phyloP scores from a whole-genome alignment of 352 stramenopile genomes.

The Pythium plurisporium region DNA sequence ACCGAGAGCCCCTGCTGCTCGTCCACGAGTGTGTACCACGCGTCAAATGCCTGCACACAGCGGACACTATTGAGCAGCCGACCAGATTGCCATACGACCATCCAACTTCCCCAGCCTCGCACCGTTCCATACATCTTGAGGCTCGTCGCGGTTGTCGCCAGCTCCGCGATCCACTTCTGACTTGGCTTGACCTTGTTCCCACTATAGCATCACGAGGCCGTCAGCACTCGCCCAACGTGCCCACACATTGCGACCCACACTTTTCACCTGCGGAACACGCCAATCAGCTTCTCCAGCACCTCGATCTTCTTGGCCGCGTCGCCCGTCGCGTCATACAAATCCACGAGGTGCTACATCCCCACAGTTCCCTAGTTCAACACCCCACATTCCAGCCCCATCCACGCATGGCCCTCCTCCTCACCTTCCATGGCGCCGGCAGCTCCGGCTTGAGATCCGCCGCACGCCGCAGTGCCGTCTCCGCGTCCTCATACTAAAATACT shows the following conservation, averaged over 20 bases:
- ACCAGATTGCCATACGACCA: too few species aligned
- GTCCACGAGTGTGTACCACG: conserved; percentile 70
- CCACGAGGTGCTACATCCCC: conserved; percentile 56
- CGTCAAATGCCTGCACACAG: conserved; percentile 72
- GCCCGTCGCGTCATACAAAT: conserved; percentile 54
- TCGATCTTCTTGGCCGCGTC: conserved; percentile 59
- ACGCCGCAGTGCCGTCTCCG: conserved; percentile 59
- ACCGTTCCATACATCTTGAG: conserved; percentile 50
- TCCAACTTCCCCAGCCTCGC: too few species aligned
- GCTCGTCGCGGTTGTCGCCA: conserved; percentile 46
- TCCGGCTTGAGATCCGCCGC: conserved; percentile 69
- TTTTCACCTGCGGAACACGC: conserved; percentile 67
- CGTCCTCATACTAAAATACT: conserved; percentile 49
- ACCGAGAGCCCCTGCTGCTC: conserved; percentile 33
- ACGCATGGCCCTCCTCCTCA: too few species aligned
- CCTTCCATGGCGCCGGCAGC: conserved; percentile 77
- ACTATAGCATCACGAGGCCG: too few species aligned
- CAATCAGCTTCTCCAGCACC: conserved; percentile 66
- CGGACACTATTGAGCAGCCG: too few species aligned
- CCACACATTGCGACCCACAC: too few species aligned
- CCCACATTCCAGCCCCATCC: neutral
- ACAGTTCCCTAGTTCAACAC: neutral
- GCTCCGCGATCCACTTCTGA: conserved; percentile 76
- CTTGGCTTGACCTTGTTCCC: conserved; percentile 70
- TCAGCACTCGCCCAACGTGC: too few species aligned